Evolutionary conservation across 2,329 filamentous ascomycete genomes (phyloP).

Genomic region (Sphaerulina vaccinii): DNA sequence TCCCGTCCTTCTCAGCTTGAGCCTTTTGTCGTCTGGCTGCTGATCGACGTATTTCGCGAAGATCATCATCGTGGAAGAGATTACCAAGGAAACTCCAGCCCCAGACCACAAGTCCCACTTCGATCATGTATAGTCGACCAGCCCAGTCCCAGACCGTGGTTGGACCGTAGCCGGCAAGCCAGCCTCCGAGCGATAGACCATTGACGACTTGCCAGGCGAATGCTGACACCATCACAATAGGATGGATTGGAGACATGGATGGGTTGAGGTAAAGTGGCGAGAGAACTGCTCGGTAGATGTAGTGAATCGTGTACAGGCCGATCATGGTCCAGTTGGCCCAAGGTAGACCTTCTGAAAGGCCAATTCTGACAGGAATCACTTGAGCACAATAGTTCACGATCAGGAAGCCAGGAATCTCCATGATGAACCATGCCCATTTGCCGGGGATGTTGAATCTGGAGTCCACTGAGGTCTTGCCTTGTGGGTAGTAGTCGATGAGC

Average conservation of each 20-base stretch:
- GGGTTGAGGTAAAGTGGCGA: slow-evolving; percentile 77
- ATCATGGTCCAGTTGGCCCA: slow-evolving; percentile 77
- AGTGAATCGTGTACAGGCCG: slow-evolving; percentile 75
- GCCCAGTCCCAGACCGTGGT: slow-evolving; percentile 57
- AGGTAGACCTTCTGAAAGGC: slow-evolving; percentile 56
- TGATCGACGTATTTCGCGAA: slow-evolving; percentile 78
- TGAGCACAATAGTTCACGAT: slow-evolving; percentile 77
- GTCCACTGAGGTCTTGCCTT: slow-evolving; percentile 82
- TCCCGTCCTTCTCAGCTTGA: slow-evolving; percentile 46
- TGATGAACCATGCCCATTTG: slow-evolving; percentile 79
- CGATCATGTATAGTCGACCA: slow-evolving; percentile 46
- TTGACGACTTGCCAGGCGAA: slow-evolving; percentile 77
- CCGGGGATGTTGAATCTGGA: slow-evolving; percentile 84
- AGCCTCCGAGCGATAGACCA: slow-evolving; percentile 72
- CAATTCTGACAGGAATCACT: slow-evolving; percentile 60
- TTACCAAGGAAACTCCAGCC: slow-evolving; percentile 74
- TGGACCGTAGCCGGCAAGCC: slow-evolving; percentile 78
- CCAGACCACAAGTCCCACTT: slow-evolving; percentile 71
- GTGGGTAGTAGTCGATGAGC: slow-evolving; percentile 76
- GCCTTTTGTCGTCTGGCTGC: slow-evolving; percentile 61
- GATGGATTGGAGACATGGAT: slow-evolving; percentile 87
- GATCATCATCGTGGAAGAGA: slow-evolving; percentile 83
- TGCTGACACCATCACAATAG: slow-evolving; percentile 63
- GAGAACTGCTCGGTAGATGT: slow-evolving; percentile 82
- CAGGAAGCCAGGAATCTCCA: slow-evolving; percentile 79